Evolutionary conservation across 2,329 filamentous ascomycete species (phyloP).

Genomic region (Pseudogymnoascus sp.): DNA sequence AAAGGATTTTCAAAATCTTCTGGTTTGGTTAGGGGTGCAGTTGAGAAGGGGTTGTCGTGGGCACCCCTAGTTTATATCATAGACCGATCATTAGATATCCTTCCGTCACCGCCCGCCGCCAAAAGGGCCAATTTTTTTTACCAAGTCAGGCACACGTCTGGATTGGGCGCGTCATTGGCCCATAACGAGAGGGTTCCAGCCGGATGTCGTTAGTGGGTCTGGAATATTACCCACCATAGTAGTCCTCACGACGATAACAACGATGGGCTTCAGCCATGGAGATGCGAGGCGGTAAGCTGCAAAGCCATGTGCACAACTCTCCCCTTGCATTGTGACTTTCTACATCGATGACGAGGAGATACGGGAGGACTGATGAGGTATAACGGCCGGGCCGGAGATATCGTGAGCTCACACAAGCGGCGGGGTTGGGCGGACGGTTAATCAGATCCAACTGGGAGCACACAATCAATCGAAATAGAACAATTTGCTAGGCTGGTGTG

Average conservation of each 20-base stretch:
- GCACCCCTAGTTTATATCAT: not conserved
- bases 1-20: not conserved
- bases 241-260: not conserved
- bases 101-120: not conserved
- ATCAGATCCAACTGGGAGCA: not conserved
- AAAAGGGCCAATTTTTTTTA: not conserved
- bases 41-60: not conserved
- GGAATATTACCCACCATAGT: not conserved
- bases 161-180: not conserved
- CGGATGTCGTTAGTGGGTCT: slow-evolving; percentile 1
- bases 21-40: not conserved
- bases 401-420: not conserved
- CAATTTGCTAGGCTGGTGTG: not conserved
- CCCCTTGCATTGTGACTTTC: not conserved
- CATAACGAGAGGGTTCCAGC: not conserved
- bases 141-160: slow-evolving; percentile 1
- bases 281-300: not conserved
- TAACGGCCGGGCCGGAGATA: not conserved
- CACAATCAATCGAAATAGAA: not conserved
- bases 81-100: not conserved
- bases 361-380: not conserved
- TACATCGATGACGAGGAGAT: not conserved
- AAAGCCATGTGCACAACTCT: no score
- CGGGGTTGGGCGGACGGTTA: not conserved
- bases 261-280: not conserved